Percentiles rank a stretch among this genome's conserved stretches.
Conservation (phyloP, 2,329 filamentous ascomycete genomes). For the Arthrobotrys sinensis region DNA sequence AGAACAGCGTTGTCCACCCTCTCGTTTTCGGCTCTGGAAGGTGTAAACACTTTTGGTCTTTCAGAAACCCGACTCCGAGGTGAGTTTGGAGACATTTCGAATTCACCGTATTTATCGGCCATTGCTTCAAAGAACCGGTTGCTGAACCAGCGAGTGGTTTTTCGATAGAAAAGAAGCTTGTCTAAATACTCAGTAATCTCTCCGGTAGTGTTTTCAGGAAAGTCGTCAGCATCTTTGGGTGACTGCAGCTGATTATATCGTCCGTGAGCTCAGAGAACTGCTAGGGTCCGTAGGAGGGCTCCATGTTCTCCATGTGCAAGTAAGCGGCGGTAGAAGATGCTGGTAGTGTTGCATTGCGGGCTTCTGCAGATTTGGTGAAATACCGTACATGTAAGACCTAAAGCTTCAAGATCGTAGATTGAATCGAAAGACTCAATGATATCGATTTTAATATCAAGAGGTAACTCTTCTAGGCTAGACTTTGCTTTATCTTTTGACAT, state of each 20-base stretch:
- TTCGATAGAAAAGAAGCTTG: conserved; percentile 16
- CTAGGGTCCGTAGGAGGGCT: conserved; percentile 3
- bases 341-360: background rate
- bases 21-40: conserved; percentile 7
- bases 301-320: conserved; percentile 5
- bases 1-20: conserved; percentile 19
- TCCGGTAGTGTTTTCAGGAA: conserved; percentile 17
- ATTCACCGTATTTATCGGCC: conserved; percentile 4
- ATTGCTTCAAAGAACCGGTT: conserved; percentile 17
- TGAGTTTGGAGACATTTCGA: background rate
- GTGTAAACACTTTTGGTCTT: background rate
- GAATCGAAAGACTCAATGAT: conserved; percentile 13
- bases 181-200: conserved; percentile 30
- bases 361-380: conserved; percentile 31
- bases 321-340: background rate
- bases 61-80: no score
- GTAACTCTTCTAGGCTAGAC: conserved; percentile 15
- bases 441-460: conserved; percentile 36
- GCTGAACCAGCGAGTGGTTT: conserved; percentile 27
- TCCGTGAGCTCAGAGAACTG: conserved; percentile 27
- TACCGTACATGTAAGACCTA: conserved; percentile 10
- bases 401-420: conserved; percentile 31
- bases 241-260: background rate
- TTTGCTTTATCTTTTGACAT: conserved; percentile 16
- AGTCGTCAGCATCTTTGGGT: background rate